Base-by-base conservation (phyloP, 2,329 filamentous ascomycete genomes). In the Fusarium multiceps region DNA sequence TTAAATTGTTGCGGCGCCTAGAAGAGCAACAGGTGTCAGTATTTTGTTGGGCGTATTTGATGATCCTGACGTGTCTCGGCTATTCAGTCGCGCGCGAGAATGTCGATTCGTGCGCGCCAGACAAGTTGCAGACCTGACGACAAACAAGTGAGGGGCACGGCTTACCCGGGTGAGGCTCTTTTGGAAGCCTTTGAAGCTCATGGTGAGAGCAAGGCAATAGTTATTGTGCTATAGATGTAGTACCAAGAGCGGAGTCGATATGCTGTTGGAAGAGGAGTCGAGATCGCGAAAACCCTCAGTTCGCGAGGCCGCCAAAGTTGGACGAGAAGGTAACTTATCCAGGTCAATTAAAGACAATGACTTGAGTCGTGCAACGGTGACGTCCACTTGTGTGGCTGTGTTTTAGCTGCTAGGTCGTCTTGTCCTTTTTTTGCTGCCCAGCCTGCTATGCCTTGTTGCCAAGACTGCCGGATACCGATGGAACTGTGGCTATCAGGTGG, bases 161-260 rank as follows among this genome's bases (percentile, higher is more conserved):
- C 90, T 80, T 87, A 95, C 95, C 83, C 96, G 89, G 69, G 89
- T 88, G 78, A 97, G 85, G 84, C 92, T 92, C 87, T 98, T 98
- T 80, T 92, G 90, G 78, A 99, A 93, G 77, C 96, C 96, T 83
- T 96, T 97, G 87, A 97, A 94, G 88, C 94, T 98, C 96, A 99
- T 98, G 78, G 56, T 77, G 78, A 60, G 59, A 57, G 69, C 68
- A 59, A n/a, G 53, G 25, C 48, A 37, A 41, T 27, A 18, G 45
- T 48, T 68, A 27, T 50, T 51, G 47, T 40, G 47, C 48, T 56
- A 23, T 59, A 45, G 37, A 41, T 54, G 51, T 27, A 62, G 40
- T 43, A 49, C 30, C 42, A 46, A 51, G 54, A 50, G 53, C 42
- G 49, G 12, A 53, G 47, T 56, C 53, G 69, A 60, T 64, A 40